Percentiles rank a stretch among this genome's conserved stretches.
phyloP scores from a whole-genome alignment of 306 rosid genomes.

The Trichosanthes cucumerina region DNA sequence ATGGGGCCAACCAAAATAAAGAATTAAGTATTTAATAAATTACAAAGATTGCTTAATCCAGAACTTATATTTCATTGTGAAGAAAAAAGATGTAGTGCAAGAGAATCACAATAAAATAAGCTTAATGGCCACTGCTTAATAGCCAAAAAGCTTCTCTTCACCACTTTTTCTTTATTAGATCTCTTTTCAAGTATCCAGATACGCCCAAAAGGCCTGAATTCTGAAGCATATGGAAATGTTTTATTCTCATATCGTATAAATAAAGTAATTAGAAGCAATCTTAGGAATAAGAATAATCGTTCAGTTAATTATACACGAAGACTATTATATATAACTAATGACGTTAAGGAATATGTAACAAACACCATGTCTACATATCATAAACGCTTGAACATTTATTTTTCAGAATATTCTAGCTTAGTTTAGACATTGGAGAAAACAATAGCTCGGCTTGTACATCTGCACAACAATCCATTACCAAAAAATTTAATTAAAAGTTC shows the following conservation, averaged over 20 bases:
- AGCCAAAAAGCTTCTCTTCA: constrained; percentile 3
- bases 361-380: background rate
- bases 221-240: constrained; percentile 1
- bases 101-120: constrained; percentile 2
- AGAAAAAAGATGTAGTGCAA: background rate
- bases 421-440: background rate
- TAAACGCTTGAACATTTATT: background rate
- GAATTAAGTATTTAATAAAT: background rate
- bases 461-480: background rate
- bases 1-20: background rate
- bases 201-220: background rate
- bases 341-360: background rate
- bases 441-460: background rate
- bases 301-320: background rate
- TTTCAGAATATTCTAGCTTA: constrained; percentile 5
- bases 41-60: background rate
- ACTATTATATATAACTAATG: background rate
- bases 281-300: constrained; percentile 1
- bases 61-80: background rate
- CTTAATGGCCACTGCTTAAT: constrained; percentile 10
- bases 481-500: background rate
- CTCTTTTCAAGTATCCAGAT: background rate
- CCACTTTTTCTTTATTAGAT: constrained; percentile 7
- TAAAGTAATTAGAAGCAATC: background rate
- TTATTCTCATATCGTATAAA: background rate